Conservation (phyloP, 768 basidiomycete genomes). For the Collybiopsis luxurians region DNA sequence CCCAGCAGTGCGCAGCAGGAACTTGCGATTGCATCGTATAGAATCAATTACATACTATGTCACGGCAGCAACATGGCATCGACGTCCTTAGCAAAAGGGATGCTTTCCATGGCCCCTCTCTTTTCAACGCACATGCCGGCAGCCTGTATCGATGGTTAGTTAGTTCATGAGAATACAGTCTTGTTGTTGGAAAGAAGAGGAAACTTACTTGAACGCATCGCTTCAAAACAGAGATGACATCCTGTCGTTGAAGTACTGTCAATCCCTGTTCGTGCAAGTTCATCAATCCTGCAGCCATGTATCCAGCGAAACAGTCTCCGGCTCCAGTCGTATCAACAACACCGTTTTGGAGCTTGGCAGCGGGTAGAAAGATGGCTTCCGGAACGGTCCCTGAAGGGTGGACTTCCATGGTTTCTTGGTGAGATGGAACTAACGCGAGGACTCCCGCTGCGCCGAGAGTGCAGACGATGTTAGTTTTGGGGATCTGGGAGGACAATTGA, state of each 20-base stretch:
- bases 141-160: constrained; percentile 33
- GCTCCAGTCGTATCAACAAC: constrained; percentile 59
- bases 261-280: constrained; percentile 28
- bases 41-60: no score
- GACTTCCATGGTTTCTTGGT: constrained; percentile 13
- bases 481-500: constrained; percentile 19
- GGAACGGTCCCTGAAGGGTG: no score
- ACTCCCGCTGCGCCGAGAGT: constrained; percentile 55
- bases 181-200: neutral
- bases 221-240: constrained; percentile 32
- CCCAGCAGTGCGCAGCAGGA: no score
- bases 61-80: constrained; percentile 10
- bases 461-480: constrained; percentile 48
- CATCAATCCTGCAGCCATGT: constrained; percentile 57
- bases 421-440: constrained; percentile 34
- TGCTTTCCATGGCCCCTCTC: constrained; percentile 55
- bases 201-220: constrained; percentile 40
- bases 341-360: constrained; percentile 37
- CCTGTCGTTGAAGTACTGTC: constrained; percentile 17
- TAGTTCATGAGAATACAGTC: neutral
- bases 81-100: constrained; percentile 43
- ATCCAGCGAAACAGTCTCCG: constrained; percentile 64
- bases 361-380: constrained; percentile 39
- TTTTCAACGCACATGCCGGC: constrained; percentile 62
- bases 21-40: no score